phyloP scores from a whole-genome alignment of 2,329 filamentous ascomycete genomes.

The Talaromyces atroroseus region DNA sequence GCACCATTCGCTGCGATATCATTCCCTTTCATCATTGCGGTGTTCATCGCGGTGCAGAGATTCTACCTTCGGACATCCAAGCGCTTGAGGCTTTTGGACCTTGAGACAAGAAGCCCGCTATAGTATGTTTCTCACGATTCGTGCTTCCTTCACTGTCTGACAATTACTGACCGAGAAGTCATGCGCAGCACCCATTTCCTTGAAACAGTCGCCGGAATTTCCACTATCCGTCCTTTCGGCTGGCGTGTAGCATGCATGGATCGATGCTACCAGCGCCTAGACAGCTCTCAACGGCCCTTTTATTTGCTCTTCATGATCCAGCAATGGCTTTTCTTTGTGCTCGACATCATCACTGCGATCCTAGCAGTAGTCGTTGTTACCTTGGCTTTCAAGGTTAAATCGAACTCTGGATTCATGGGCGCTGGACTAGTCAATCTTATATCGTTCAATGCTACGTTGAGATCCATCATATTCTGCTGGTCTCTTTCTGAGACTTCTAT shows the following conservation, averaged over 20 bases:
- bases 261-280: conserved; percentile 40
- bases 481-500: conserved; percentile 54
- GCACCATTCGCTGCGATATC: conserved; percentile 24
- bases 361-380: conserved; percentile 47
- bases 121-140: too few species aligned
- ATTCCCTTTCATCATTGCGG: conserved; percentile 2
- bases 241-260: conserved; percentile 20
- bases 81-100: conserved; percentile 55
- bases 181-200: conserved; percentile 8
- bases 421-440: conserved; percentile 23
- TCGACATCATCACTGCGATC: conserved; percentile 47
- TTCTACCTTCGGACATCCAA: conserved; percentile 58
- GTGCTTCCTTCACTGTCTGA: too few species aligned
- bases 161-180: not conserved
- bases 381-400: conserved; percentile 43
- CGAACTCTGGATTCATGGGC: conserved; percentile 46
- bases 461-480: conserved; percentile 47
- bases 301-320: conserved; percentile 56
- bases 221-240: conserved; percentile 53
- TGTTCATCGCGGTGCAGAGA: conserved; percentile 49
- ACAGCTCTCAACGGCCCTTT: conserved; percentile 51
- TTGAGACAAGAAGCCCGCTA: conserved; percentile 57
- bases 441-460: conserved; percentile 3
- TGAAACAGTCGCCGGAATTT: conserved; percentile 51
- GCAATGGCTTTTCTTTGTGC: conserved; percentile 50